A percentile compares a stretch with the other conserved stretches of the same genome.
Evolutionary conservation across 116 monocot species (phyloP).

Genomic region (Papilionanthe hybrid): DNA sequence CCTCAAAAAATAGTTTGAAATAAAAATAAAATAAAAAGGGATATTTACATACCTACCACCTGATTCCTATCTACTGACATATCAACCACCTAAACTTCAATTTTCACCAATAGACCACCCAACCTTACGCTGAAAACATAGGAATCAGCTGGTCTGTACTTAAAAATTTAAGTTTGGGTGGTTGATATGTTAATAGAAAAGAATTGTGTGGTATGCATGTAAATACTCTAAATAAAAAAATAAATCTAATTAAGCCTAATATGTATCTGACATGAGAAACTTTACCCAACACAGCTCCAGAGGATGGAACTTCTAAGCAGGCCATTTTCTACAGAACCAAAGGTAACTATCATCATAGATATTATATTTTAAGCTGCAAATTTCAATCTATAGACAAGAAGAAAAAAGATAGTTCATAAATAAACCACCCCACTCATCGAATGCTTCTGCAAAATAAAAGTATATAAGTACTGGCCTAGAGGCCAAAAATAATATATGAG

Average conservation of each 20-base stretch:
- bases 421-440: background rate
- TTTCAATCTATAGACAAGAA: background rate
- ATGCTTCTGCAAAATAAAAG: background rate
- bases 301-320: constrained; percentile 19
- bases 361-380: background rate
- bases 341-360: background rate
- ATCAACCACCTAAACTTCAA: no score
- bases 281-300: constrained; percentile 27
- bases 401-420: background rate
- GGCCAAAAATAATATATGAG: background rate
- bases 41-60: no score
- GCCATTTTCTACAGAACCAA: constrained; percentile 44
- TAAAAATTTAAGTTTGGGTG: no score
- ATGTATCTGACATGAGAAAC: background rate
- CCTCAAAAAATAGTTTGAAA: background rate
- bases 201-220: no score
- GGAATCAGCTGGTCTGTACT: no score
- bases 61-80: no score
- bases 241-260: background rate
- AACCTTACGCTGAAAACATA: no score
- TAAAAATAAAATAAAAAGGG: background rate
- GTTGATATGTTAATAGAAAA: no score
- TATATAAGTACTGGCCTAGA: background rate
- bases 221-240: background rate
- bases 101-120: no score